Base-by-base conservation (phyloP, 352 stramenopile genomes). In the Stephanocyclus meneghinianus region DNA sequence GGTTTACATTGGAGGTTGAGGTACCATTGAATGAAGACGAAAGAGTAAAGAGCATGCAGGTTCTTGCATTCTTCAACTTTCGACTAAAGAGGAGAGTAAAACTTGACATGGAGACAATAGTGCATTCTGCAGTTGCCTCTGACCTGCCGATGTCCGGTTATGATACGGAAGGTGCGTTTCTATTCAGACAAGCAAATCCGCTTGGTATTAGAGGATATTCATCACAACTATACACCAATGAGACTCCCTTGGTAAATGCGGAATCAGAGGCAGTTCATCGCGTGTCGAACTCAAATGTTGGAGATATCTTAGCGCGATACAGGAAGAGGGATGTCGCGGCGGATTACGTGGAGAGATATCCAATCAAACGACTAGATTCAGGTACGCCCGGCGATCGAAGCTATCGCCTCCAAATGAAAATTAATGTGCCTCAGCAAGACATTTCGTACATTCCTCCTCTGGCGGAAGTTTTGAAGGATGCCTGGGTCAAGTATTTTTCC, bases 401-500 rank as follows among this genome's bases (percentile, higher is more conserved):
- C 9, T 87, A 77, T 68, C 56, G 67, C 50, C 59, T 87, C 7
- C 84, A 75, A 35, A 73, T 81, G 44, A 73, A 81, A 60, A 57
- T 87, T n/a, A 79, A 71, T 60, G 47, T 87, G 21, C 70, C 70
- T 45, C 26, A 70, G 16, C 50, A 72, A 51, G 57, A 82, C 45
- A 70, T 87, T 51, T 50, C 64, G 3, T 87, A 83, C 67, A 83
- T 81, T 35, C 76, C 80, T 15, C 75, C 76, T 30, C 44, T 81
- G 11, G 7, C 59, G 13, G 80, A 87, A 70, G 72, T 87, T 47
- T 48, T 87, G 42, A 84, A 80, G 53, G 80, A 80, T 51, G 80
- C 76, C 10, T 87, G 80, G 80, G 71, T 82, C 8, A 78, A 83
- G 51, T 87, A 87, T 65, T 47, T 87, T 32, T 74, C 72, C 13